Conservation (phyloP, 148 eudicot species). For the Vaccinium myrtillus region DNA sequence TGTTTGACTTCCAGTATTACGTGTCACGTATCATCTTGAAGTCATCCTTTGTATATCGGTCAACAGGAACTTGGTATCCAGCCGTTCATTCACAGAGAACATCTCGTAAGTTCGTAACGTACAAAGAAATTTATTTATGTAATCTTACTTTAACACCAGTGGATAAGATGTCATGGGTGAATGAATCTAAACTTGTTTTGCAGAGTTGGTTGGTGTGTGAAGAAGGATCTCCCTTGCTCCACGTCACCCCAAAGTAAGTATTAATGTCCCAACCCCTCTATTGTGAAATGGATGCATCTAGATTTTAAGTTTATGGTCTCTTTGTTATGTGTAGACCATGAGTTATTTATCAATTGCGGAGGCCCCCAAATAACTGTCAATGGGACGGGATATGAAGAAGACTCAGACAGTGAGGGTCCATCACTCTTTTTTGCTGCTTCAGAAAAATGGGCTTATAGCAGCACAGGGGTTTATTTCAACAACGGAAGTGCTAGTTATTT, state of each 20-base stretch:
- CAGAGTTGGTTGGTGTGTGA: conserved; percentile 47
- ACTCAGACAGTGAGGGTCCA: conserved; percentile 35
- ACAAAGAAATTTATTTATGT: neutral
- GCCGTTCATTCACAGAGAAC: conserved; percentile 34
- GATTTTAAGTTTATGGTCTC: neutral
- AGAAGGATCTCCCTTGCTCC: conserved; percentile 57
- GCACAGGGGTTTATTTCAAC: conserved; percentile 44
- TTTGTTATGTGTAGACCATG: conserved; percentile 36
- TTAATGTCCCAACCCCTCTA: neutral
- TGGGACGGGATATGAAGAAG: conserved; percentile 49
- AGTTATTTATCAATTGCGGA: conserved; percentile 65
- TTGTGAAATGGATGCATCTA: neutral
- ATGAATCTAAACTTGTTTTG: conserved; percentile 5
- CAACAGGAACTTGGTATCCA: conserved; percentile 64
- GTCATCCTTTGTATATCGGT: conserved; percentile 10
- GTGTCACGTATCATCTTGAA: neutral
- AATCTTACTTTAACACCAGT: neutral
- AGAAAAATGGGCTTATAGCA: conserved; percentile 72
- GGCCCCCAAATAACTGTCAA: conserved; percentile 32
- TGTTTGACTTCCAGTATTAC: neutral
- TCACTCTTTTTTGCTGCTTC: conserved; percentile 47
- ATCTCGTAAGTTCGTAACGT: conserved; percentile 42
- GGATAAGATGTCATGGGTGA: neutral
- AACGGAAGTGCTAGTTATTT: conserved; percentile 25
- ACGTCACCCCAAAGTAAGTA: conserved; percentile 35